Evolutionary conservation across 202 grass and related monocot genomes (phyloP), one percentile per base, ranked within the genome.

Genomic region (Panicum hallii): DNA sequence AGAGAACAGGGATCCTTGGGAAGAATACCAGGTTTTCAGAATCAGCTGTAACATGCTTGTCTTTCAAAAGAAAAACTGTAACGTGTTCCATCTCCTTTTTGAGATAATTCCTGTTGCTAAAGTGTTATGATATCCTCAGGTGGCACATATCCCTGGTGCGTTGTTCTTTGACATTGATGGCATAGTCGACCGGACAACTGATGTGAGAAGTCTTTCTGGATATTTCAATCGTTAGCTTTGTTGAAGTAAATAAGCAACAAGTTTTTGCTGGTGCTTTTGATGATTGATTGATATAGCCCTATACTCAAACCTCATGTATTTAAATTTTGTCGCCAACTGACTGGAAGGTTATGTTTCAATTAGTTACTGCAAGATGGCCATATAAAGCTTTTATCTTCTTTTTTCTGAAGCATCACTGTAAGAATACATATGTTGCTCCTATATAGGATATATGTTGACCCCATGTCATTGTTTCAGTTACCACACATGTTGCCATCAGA

Each of bases 401-500:
- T 28, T 20, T 47, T 57, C 20, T 14, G 8, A 75, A 43, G 26
- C 38, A 19, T 72, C 41, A 16, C 10, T 72, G 6, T 53, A 64
- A 38, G 14, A 62, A 42, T 55, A 75, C 8, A 56, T 58, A 10
- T 53, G 22, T 52, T 26, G n/a, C 49, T 15, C 7, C 53, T 61
- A 67, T 70, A 48, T 56, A 75, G 34, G 22, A 47, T 70, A 12
- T 49, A 70, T 67, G 23, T 46, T 57, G 52, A 32, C 61, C 65
- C 16, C 22, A 48, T 67, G 57, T 5, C 55, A 73, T 42, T 69
- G 7, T 89, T 86, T 80, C 86, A 98, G 93, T 89, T 98, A 77
- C 89, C 93, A 36, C 96, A 96, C 88, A 99, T 96, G 96, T 67
- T 99, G 63, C 93, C 93, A 79, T 92, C 88, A 69, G 80, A 96